These are phyloP conservation scores for Biscogniauxia mediterranea DNA, from an alignment of 2,329 filamentous ascomycete species.

Conservation along the genomic window DNA sequence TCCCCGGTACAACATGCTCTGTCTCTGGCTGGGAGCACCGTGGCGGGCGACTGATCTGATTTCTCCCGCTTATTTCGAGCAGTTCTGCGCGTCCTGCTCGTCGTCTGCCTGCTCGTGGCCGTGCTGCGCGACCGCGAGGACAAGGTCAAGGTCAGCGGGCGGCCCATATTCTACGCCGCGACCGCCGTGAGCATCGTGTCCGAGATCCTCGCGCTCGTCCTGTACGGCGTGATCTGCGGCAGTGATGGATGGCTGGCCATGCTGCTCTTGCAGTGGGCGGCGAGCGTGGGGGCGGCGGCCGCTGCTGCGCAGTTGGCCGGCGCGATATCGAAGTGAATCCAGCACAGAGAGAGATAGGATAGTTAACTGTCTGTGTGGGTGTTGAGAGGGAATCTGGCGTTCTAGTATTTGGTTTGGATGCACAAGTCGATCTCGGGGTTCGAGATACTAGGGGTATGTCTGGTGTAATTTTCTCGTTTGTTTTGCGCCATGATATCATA, in stretches of 20 bases:
- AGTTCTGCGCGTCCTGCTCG: slow-evolving; percentile 2
- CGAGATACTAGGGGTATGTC: too few species aligned
- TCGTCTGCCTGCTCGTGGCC: not conserved
- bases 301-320: slow-evolving; percentile 7
- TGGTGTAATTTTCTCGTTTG: too few species aligned
- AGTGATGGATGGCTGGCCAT: slow-evolving; percentile 3
- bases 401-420: too few species aligned
- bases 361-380: too few species aligned
- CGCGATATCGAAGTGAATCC: not conserved
- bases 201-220: not conserved
- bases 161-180: slow-evolving; percentile 1
- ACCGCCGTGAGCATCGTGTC: not conserved
- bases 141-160: not conserved
- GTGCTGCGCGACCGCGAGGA: not conserved
- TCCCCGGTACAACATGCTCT: too few species aligned
- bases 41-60: too few species aligned
- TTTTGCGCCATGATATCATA: too few species aligned
- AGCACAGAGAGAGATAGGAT: not conserved
- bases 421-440: too few species aligned
- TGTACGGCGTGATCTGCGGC: slow-evolving; percentile 8
- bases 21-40: too few species aligned
- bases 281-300: slow-evolving; percentile 1
- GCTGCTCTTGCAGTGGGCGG: slow-evolving; percentile 5
- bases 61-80: too few species aligned
- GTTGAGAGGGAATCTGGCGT: too few species aligned